Percentiles rank a stretch among this genome's conserved stretches.
These are phyloP conservation scores for Cardamine resedifolia DNA, from an alignment of 345 rosid species.

Conservation along the genomic window DNA sequence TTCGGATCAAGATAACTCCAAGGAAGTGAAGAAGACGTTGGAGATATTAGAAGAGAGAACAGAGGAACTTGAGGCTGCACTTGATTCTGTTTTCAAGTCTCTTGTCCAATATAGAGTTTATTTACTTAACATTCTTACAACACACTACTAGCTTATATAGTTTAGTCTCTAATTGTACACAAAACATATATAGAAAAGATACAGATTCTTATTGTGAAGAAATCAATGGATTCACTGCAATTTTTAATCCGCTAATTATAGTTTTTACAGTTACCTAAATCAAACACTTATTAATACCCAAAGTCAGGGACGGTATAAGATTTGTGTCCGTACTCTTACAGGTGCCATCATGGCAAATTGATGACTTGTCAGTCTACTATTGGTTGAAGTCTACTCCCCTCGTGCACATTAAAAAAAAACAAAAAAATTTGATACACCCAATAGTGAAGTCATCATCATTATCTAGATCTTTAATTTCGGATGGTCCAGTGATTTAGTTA, in stretches of 20 bases:
- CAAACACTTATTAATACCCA: neutral
- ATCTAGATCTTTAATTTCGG: conserved; percentile 31
- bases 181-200: conserved; percentile 12
- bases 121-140: conserved; percentile 54
- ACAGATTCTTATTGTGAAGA: neutral
- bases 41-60: conserved; percentile 37
- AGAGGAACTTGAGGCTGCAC: conserved; percentile 49
- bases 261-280: neutral
- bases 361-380: conserved; percentile 8
- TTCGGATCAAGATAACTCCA: conserved; percentile 16
- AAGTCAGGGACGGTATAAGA: neutral
- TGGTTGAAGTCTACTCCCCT: conserved; percentile 8
- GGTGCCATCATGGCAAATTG: neutral
- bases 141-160: conserved; percentile 21
- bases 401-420: conserved; percentile 12
- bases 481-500: conserved; percentile 5
- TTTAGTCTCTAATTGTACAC: conserved; percentile 35
- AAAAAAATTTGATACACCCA: neutral
- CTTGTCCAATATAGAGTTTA: conserved; percentile 50
- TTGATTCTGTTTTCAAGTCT: conserved; percentile 48
- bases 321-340: neutral
- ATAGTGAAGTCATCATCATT: conserved; percentile 4
- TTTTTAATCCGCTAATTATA: neutral
- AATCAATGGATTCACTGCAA: neutral
- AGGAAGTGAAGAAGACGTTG: conserved; percentile 34